A percentile compares a stretch with the other conserved stretches of the same genome.
These are phyloP conservation scores for Colletotrichum spaethianum DNA, from an alignment of 2,329 filamentous ascomycete species.

Conservation along the genomic window DNA sequence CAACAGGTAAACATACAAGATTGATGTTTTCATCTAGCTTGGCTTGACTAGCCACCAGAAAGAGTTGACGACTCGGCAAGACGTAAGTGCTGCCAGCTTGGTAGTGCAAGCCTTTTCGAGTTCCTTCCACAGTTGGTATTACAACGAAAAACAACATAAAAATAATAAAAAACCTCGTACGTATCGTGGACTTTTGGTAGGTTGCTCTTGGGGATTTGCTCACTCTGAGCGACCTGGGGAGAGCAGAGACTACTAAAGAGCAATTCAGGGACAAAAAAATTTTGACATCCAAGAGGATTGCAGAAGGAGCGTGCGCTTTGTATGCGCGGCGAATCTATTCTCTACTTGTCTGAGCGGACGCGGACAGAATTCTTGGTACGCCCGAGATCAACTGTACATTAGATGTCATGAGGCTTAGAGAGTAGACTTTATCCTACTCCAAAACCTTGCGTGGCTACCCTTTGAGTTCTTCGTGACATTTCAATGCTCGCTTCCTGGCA, in stretches of 20 bases:
- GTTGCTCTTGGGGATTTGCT: constrained; percentile 9
- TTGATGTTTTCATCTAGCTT: constrained; percentile 7
- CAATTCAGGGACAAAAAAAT: constrained; percentile 31
- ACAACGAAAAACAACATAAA: not conserved
- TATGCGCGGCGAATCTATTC: constrained; percentile 21
- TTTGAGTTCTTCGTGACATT: not conserved
- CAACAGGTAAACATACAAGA: constrained; percentile 9
- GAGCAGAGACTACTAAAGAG: constrained; percentile 39
- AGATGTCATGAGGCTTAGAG: constrained; percentile 19
- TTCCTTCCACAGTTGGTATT: not conserved
- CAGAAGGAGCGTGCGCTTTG: constrained; percentile 9
- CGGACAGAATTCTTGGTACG: not conserved
- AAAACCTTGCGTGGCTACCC: not conserved
- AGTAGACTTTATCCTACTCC: constrained; percentile 18
- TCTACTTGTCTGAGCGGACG: not conserved
- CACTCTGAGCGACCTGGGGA: constrained; percentile 17
- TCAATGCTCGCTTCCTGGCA: no score
- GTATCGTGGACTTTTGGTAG: constrained; percentile 34
- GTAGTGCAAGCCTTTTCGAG: not conserved
- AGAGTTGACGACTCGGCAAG: not conserved
- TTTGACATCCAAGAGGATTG: constrained; percentile 8
- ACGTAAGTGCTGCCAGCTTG: not conserved
- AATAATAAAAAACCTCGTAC: constrained; percentile 19
- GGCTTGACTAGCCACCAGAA: constrained; percentile 1
- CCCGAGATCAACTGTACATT: constrained; percentile 17